A percentile compares a stretch with the other conserved stretches of the same genome.
phyloP scores from a whole-genome alignment of 306 rosid species.

The Oxytropis ochrocephala region DNA sequence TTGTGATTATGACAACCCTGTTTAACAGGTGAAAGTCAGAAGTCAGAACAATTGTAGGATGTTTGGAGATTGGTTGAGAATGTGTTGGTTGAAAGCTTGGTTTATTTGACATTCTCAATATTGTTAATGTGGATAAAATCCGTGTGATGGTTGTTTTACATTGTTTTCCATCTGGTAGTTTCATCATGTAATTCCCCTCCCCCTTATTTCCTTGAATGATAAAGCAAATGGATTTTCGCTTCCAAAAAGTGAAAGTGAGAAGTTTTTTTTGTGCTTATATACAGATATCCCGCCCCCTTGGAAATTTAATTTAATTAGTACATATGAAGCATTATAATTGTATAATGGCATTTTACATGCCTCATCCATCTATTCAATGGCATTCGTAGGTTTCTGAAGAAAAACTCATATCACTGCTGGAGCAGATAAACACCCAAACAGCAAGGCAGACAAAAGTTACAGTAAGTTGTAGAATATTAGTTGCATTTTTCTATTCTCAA shows the following conservation, averaged over 20 bases:
- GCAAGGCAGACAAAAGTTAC: conserved; percentile 89
- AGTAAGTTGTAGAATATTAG: conserved; percentile 39
- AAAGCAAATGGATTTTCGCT: not conserved
- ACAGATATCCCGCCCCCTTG: not conserved
- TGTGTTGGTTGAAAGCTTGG: not conserved
- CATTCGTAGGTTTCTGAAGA: conserved; percentile 80
- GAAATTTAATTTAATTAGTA: not conserved
- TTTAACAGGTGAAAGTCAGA: not conserved
- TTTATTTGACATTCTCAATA: not conserved
- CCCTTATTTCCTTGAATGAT: not conserved
- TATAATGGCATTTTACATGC: not conserved
- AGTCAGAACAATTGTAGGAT: not conserved
- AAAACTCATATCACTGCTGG: conserved; percentile 85
- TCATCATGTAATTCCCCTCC: not conserved
- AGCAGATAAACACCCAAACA: conserved; percentile 93
- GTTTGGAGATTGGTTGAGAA: conserved; percentile 5
- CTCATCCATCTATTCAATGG: conserved; percentile 1
- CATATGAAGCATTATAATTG: conserved; percentile 1
- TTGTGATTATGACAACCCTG: not conserved
- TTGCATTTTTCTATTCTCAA: not conserved
- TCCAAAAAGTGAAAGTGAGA: not conserved
- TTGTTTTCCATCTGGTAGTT: not conserved
- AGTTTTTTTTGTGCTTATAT: not conserved
- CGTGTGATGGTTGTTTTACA: not conserved
- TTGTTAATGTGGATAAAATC: not conserved